phyloP scores from a whole-genome alignment of 306 rosid species.

The Abrus precatorius region DNA sequence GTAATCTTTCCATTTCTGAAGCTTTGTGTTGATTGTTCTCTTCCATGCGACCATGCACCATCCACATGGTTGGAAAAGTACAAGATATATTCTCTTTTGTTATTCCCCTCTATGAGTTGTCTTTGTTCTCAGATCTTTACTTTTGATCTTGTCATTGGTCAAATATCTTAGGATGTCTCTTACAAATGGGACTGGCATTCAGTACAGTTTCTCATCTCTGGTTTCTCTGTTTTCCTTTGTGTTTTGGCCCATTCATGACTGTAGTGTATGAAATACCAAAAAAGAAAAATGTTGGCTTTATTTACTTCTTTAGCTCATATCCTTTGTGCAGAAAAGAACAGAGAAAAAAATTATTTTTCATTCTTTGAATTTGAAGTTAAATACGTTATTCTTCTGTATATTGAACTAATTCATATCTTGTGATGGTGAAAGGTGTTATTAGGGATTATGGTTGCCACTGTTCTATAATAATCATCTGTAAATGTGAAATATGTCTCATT shows the following conservation, averaged over 20 bases:
- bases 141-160: not conserved
- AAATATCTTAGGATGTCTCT: not conserved
- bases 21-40: slow-evolving; percentile 6
- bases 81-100: not conserved
- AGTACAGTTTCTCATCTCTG: not conserved
- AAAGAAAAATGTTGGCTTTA: not conserved
- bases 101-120: not conserved
- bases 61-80: slow-evolving; percentile 4
- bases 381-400: not conserved
- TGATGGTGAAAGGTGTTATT: slow-evolving; percentile 35
- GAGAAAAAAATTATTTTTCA: not conserved
- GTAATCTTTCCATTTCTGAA: not conserved
- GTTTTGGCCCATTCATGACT: not conserved
- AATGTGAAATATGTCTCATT: not conserved
- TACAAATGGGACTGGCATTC: not conserved
- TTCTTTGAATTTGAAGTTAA: slow-evolving; percentile 25
- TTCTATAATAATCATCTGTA: not conserved
- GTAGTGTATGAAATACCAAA: not conserved
- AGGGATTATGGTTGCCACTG: slow-evolving; percentile 7
- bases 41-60: not conserved
- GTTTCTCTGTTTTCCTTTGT: not conserved
- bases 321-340: not conserved
- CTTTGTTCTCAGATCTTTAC: not conserved
- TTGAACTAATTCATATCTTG: slow-evolving; percentile 2
- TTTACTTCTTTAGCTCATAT: not conserved